phyloP scores from a whole-genome alignment of 257 asterid genomes.

The Gynochthodes officinalis region DNA sequence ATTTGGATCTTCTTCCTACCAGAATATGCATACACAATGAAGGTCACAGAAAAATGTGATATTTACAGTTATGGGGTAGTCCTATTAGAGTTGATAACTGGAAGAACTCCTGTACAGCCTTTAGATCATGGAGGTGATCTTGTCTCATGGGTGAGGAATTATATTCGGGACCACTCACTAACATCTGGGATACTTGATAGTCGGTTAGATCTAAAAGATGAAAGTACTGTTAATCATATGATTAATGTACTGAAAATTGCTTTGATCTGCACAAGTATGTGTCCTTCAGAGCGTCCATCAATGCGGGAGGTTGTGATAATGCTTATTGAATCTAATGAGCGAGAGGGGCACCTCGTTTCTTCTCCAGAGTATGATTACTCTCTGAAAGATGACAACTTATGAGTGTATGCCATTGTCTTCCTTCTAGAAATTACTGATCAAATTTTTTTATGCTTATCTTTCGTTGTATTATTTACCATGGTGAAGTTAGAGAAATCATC shows the following conservation, averaged over 20 bases:
- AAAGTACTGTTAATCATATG: slow-evolving; percentile 58
- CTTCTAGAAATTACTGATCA: slow-evolving; percentile 19
- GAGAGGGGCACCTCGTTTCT: slow-evolving; percentile 45
- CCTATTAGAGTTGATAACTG: slow-evolving; percentile 75
- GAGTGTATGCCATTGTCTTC: slow-evolving; percentile 34
- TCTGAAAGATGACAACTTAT: slow-evolving; percentile 35
- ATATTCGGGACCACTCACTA: slow-evolving; percentile 50
- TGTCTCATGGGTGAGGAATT: slow-evolving; percentile 59
- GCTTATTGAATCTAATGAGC: slow-evolving; percentile 72
- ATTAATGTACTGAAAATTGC: slow-evolving; percentile 68
- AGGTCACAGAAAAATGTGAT: slow-evolving; percentile 87
- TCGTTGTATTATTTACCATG: slow-evolving; percentile 24
- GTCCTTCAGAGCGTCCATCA: slow-evolving; percentile 76
- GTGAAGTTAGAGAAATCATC: slow-evolving; percentile 25
- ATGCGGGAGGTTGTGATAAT: slow-evolving; percentile 83
- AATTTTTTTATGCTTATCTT: slow-evolving; percentile 29
- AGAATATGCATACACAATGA: slow-evolving; percentile 94
- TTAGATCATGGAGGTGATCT: slow-evolving; percentile 88
- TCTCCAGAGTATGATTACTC: slow-evolving; percentile 47
- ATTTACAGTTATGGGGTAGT: slow-evolving; percentile 89
- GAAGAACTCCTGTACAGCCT: slow-evolving; percentile 89
- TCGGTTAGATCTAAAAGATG: slow-evolving; percentile 55
- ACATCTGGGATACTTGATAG: slow-evolving; percentile 62
- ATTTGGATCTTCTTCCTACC: slow-evolving; percentile 22
- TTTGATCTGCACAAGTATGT: slow-evolving; percentile 70